These are phyloP conservation scores for Bertia moriformis DNA, from an alignment of 2,329 filamentous ascomycete genomes.

Conservation along the genomic window DNA sequence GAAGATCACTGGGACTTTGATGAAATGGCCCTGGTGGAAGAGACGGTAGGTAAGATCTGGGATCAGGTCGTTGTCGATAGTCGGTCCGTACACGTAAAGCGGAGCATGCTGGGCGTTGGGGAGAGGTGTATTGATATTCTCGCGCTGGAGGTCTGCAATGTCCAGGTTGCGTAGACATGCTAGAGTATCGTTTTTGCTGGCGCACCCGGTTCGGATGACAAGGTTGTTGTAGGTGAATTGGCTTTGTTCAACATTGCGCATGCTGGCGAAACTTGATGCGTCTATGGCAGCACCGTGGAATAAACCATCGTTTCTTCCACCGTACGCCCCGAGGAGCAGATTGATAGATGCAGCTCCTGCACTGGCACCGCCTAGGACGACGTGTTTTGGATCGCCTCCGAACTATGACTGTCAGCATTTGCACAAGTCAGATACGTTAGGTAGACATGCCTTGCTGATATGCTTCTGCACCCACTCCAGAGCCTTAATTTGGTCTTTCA, in stretches of 20 bases:
- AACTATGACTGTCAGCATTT: slow-evolving; percentile 27
- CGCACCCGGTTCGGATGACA: slow-evolving; percentile 24
- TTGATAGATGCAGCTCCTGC: slow-evolving; percentile 54
- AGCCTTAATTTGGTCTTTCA: slow-evolving; percentile 56
- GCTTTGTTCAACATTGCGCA: slow-evolving; percentile 27
- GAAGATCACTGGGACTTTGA: slow-evolving; percentile 36
- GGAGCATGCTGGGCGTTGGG: slow-evolving; percentile 20
- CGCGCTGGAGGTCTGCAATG: slow-evolving; percentile 21
- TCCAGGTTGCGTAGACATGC: slow-evolving; percentile 28
- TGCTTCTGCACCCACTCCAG: slow-evolving; percentile 56
- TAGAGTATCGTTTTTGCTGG: slow-evolving; percentile 18
- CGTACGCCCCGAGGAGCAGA: slow-evolving; percentile 44
- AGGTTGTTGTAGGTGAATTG: slow-evolving; percentile 37
- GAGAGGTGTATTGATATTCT: slow-evolving; percentile 24
- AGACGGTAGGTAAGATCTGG: slow-evolving; percentile 30
- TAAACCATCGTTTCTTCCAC: slow-evolving; percentile 27
- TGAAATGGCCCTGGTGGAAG: slow-evolving; percentile 31
- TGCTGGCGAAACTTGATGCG: slow-evolving; percentile 33
- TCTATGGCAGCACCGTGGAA: slow-evolving; percentile 35
- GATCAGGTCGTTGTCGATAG: slow-evolving; percentile 37
- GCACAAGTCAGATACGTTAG: neutral
- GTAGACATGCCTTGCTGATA: slow-evolving; percentile 27
- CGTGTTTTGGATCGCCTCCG: slow-evolving; percentile 53
- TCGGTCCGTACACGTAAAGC: slow-evolving; percentile 36
- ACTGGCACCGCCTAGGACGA: slow-evolving; percentile 54